These are phyloP conservation scores for Malassezia brasiliensis DNA, from an alignment of 1,284 basidiomycete genomes.

Conservation along the genomic window DNA sequence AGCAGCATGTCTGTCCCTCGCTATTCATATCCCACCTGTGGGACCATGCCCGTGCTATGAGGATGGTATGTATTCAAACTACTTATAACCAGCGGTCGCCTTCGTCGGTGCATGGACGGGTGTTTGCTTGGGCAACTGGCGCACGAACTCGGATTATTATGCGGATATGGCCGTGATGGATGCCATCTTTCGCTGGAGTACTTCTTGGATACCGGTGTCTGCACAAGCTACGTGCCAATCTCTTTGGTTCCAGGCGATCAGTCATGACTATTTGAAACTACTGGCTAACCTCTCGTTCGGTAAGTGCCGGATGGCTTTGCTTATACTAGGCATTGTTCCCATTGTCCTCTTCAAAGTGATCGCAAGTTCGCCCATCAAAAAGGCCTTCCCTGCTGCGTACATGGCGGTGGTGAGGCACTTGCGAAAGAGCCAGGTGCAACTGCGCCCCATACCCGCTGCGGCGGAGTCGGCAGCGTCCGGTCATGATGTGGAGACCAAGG, in stretches of 20 bases:
- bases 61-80: slow-evolving; percentile 52
- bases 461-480: no score
- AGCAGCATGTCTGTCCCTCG: slow-evolving; percentile 57
- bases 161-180: slow-evolving; percentile 2
- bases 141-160: slow-evolving; percentile 5
- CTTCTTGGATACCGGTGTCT: background rate
- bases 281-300: background rate
- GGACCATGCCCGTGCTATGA: slow-evolving; percentile 98
- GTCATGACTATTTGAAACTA: background rate
- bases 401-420: background rate
- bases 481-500: no score
- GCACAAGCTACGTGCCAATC: background rate
- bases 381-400: background rate
- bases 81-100: slow-evolving; percentile 5
- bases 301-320: background rate
- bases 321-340: slow-evolving; percentile 4
- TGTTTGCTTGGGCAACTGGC: slow-evolving; percentile 14
- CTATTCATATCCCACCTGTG: slow-evolving; percentile 69
- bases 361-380: slow-evolving; percentile 4
- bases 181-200: background rate
- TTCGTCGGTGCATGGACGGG: slow-evolving; percentile 14
- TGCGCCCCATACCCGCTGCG: no score
- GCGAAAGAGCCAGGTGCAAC: no score
- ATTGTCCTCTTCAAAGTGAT: slow-evolving; percentile 5
- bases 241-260: background rate